Evolutionary conservation across 495 filamentous ascomycete genomes (phyloP).

Genomic region (Paragyromitra xinjiangensis): DNA sequence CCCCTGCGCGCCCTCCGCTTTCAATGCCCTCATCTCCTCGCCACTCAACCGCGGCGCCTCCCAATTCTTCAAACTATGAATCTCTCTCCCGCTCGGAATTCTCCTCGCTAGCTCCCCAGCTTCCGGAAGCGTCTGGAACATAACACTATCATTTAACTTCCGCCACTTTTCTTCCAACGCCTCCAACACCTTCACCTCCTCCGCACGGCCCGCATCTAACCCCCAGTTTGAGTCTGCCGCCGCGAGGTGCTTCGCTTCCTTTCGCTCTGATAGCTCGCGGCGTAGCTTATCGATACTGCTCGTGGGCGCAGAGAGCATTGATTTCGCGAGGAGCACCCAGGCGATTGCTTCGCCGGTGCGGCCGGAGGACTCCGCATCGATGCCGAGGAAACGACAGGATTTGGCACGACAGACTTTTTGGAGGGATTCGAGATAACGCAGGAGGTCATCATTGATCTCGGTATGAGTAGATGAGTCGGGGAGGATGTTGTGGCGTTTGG

Average conservation of each 20-base stretch:
- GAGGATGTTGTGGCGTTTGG: neutral
- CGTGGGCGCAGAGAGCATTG: conserved; percentile 57
- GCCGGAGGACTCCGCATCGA: conserved; percentile 84
- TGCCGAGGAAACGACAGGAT: conserved; percentile 86
- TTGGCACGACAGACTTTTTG: conserved; percentile 76
- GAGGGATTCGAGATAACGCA: conserved; percentile 77
- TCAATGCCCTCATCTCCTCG: conserved; percentile 64
- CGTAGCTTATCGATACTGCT: conserved; percentile 70
- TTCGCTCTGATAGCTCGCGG: conserved; percentile 74
- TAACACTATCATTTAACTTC: conserved; percentile 89
- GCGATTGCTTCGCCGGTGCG: conserved; percentile 83
- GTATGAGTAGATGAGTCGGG: conserved; percentile 25
- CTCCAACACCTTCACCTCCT: conserved; percentile 85
- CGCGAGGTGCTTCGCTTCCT: conserved; percentile 74
- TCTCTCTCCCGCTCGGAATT: conserved; percentile 87
- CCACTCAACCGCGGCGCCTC: conserved; percentile 67
- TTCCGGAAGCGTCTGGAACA: conserved; percentile 75
- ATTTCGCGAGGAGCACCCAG: conserved; percentile 67
- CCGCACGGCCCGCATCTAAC: conserved; percentile 79
- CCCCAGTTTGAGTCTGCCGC: conserved; percentile 76
- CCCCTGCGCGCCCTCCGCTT: conserved; percentile 41
- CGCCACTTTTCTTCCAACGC: conserved; percentile 90
- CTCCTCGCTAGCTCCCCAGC: conserved; percentile 73
- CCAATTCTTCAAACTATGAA: conserved; percentile 72
- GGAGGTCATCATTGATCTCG: conserved; percentile 70